Evolutionary conservation across 257 asterid species (phyloP).

Genomic region (Dorcoceras hygrometricum): DNA sequence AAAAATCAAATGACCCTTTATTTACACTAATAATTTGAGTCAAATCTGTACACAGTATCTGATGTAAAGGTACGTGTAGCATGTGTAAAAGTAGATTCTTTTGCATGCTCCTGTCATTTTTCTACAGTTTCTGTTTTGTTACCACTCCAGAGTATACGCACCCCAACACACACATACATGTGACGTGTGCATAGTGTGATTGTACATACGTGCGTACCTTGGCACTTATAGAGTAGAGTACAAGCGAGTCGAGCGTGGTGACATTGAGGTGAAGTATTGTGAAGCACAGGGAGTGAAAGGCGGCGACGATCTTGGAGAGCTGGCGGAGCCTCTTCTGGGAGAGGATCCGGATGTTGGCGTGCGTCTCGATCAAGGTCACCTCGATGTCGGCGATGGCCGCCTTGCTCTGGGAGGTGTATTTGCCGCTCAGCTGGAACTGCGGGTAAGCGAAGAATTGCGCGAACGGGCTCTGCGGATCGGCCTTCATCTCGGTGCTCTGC

Average conservation of each 20-base stretch:
- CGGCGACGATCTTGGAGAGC: conserved; percentile 69
- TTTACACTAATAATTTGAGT: conserved; percentile 26
- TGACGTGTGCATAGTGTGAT: no score
- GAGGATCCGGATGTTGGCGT: conserved; percentile 78
- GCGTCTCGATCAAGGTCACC: conserved; percentile 86
- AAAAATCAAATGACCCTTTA: no score
- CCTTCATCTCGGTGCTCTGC: conserved; percentile 9
- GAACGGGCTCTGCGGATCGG: neutral
- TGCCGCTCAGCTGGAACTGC: conserved; percentile 59
- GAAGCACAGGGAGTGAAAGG: conserved; percentile 60
- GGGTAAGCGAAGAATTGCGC: conserved; percentile 77
- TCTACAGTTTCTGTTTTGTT: conserved; percentile 49
- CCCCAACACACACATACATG: no score
- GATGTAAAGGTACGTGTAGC: conserved; percentile 40
- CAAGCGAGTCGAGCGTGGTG: conserved; percentile 72
- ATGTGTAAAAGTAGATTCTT: conserved; percentile 62
- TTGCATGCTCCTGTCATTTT: conserved; percentile 74
- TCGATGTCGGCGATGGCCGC: conserved; percentile 81
- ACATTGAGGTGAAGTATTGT: conserved; percentile 83
- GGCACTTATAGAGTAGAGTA: conserved; percentile 90
- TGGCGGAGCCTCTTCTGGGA: conserved; percentile 62
- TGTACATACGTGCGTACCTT: conserved; percentile 63
- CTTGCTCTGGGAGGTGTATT: conserved; percentile 63
- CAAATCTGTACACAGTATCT: conserved; percentile 42
- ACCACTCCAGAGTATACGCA: conserved; percentile 24